These are phyloP conservation scores for Tolypocladium nubicola DNA, from an alignment of 2,329 filamentous ascomycete species.

Conservation along the genomic window DNA sequence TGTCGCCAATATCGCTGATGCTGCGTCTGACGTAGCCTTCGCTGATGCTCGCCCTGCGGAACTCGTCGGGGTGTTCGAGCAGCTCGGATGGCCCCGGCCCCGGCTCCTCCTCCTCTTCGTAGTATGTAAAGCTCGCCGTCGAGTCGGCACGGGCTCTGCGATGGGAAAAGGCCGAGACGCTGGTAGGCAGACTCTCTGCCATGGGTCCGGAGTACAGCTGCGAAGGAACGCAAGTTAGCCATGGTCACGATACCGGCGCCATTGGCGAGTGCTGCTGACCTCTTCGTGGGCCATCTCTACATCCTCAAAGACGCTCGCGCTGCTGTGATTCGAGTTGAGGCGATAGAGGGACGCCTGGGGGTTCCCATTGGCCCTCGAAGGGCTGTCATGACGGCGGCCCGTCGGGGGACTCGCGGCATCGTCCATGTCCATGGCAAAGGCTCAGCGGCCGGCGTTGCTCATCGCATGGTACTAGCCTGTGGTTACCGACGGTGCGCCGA, in stretches of 20 bases:
- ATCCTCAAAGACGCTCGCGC: constrained; percentile 76
- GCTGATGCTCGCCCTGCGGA: constrained; percentile 9
- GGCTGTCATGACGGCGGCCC: neutral
- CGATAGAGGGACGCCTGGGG: constrained; percentile 34
- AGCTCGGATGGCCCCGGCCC: constrained; percentile 19
- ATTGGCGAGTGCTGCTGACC: constrained; percentile 31
- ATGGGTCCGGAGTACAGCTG: constrained; percentile 86
- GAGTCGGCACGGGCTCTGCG: constrained; percentile 74
- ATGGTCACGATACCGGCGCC: neutral
- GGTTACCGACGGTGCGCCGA: neutral
- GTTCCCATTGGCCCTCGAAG: neutral
- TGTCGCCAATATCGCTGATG: constrained; percentile 27
- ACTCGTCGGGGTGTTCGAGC: constrained; percentile 19
- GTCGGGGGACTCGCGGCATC: neutral
- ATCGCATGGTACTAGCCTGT: neutral
- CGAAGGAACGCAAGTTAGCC: neutral
- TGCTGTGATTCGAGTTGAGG: constrained; percentile 59
- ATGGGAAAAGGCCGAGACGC: constrained; percentile 83
- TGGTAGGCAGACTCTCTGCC: constrained; percentile 91
- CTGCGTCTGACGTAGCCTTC: constrained; percentile 18
- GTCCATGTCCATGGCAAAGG: constrained; percentile 5
- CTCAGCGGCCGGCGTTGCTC: neutral
- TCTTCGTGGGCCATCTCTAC: constrained; percentile 99
- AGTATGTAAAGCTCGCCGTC: constrained; percentile 80
- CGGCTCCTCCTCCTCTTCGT: constrained; percentile 60